phyloP scores from a whole-genome alignment of 2,329 filamentous ascomycete species.

The Cladosporium cucumerinum region DNA sequence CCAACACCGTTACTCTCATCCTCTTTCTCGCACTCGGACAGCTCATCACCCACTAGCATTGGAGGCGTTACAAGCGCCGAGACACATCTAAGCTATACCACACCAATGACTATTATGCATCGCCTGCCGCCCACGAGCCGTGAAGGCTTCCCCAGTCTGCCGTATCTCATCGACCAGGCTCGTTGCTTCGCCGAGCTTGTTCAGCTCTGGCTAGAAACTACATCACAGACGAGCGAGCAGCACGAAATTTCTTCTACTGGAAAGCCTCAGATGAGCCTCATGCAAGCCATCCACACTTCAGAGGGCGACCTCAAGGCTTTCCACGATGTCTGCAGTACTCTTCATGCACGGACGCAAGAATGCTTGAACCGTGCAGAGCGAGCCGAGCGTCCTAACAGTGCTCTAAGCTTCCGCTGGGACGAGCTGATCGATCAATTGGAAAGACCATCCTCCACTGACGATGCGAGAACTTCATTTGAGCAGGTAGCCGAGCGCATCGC shows the following conservation, averaged over 20 bases:
- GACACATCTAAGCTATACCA: slow-evolving; percentile 63
- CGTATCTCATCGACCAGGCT: slow-evolving; percentile 86
- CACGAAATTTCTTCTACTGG: slow-evolving; percentile 33
- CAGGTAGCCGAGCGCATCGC: slow-evolving; percentile 28
- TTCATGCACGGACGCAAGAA: slow-evolving; percentile 48
- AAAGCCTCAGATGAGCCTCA: slow-evolving; percentile 34
- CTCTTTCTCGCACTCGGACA: slow-evolving; percentile 46
- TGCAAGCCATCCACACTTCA: slow-evolving; percentile 29
- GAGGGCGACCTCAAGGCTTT: slow-evolving; percentile 49
- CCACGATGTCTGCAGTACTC: slow-evolving; percentile 47
- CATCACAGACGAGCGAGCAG: slow-evolving; percentile 21
- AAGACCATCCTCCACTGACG: slow-evolving; percentile 27
- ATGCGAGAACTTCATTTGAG: slow-evolving; percentile 22
- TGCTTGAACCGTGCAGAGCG: slow-evolving; percentile 52
- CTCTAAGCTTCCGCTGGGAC: slow-evolving; percentile 50
- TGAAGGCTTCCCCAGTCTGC: slow-evolving; percentile 89
- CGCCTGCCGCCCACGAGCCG: slow-evolving; percentile 75
- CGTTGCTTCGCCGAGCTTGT: slow-evolving; percentile 81
- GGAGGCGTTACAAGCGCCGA: slow-evolving; percentile 30
- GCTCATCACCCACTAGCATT: slow-evolving; percentile 27
- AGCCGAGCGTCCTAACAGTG: slow-evolving; percentile 50
- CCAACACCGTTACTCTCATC: slow-evolving; percentile 60
- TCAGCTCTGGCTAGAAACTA: slow-evolving; percentile 69
- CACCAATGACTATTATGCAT: slow-evolving; percentile 83
- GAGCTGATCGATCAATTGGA: slow-evolving; percentile 49